Percentiles rank a stretch among this genome's conserved stretches.
Conservation (phyloP, 305 asterid genomes). For the Fraxinus ornus region DNA sequence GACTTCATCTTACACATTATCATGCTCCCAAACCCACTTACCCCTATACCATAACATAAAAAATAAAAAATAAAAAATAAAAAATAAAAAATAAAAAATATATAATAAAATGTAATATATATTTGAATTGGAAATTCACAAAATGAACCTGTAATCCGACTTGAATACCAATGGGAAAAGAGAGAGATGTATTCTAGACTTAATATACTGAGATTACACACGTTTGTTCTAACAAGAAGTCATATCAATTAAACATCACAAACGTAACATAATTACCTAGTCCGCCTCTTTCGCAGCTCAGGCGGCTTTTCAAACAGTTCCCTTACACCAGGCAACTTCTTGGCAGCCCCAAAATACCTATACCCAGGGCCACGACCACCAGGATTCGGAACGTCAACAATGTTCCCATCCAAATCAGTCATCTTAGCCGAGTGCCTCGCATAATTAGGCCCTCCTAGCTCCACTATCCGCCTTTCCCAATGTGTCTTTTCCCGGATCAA, state of each 20-base stretch:
- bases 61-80: too few species aligned
- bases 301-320: conserved; percentile 97
- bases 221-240: not conserved
- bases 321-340: conserved; percentile 92
- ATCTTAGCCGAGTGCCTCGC: conserved; percentile 67
- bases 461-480: conserved; percentile 90
- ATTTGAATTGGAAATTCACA: not conserved
- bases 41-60: not conserved
- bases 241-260: not conserved
- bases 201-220: not conserved
- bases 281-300: conserved; percentile 83
- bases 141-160: not conserved
- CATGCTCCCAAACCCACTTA: not conserved
- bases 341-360: conserved; percentile 95
- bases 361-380: conserved; percentile 96
- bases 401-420: conserved; percentile 97
- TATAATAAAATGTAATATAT: not conserved
- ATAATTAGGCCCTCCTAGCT: conserved; percentile 85
- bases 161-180: not conserved
- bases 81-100: too few species aligned
- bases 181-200: not conserved
- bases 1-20: not conserved
- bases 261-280: conserved; percentile 49
- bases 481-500: conserved; percentile 81
- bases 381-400: conserved; percentile 94